Base-by-base conservation (phyloP, 1,284 basidiomycete genomes). In the Cutaneotrichosporon sp. region DNA sequence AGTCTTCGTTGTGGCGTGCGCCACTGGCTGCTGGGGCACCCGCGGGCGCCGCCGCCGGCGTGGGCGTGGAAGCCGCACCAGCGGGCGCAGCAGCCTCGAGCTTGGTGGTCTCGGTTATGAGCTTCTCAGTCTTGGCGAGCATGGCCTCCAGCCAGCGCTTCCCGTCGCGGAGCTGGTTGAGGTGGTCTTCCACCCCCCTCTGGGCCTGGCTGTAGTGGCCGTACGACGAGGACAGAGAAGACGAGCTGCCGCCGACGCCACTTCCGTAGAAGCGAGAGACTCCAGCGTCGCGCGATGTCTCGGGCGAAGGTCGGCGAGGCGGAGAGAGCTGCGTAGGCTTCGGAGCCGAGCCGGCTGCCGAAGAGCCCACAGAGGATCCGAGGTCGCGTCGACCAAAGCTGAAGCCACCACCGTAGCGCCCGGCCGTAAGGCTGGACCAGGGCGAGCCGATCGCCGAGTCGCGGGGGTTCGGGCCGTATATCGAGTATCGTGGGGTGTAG, bases 131-230 rank as follows among this genome's bases (percentile, higher is more conserved):
- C 66, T 73, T 74, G 55, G 66, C 46, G 34, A 80, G 55, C 71
- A 77, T 79, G 31, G 62, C 67, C 56, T 80, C 79, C 10, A 80
- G 67, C 79, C 79, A 80, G 29, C 71, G 61, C 63, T 77, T 79
- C 62, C 78, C 78, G 47, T 80, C 78, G 50, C 76, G 69, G 5
- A 80, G 72, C 63, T 77, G 75, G 51, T 80, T 78, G 14, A 77
- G 75, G 62, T 80, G 79, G 56, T 80, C 79, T 20, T 64, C 54
- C 0, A 80, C 67, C 60, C 79, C 79, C 6, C 76, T 71, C 3
- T 73, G 70, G 52, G 69, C 70, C 69, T 75, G 72, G 25, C 69
- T 66, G 64, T 75, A 74, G 45, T 73, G 72, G 14, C 69, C 59
- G 43, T 73, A 72, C 6, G 50, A 33, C 10, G 38, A 66, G 10